Evolutionary conservation across 192 early-diverging fungal species (phyloP).

Genomic region (Thoreauomyces humboldtii): DNA sequence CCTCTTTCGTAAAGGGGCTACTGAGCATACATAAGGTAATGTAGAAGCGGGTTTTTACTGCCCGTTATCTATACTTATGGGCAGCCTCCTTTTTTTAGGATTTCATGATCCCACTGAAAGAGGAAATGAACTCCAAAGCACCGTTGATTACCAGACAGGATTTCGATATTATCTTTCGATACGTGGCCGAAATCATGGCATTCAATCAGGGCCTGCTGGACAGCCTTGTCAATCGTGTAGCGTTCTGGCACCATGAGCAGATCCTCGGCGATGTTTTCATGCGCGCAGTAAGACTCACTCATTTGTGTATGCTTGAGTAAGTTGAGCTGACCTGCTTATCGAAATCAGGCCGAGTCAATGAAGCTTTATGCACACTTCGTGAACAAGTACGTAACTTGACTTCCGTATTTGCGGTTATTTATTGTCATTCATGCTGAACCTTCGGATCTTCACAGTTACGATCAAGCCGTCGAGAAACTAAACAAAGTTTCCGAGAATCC

Average conservation of each 20-base stretch:
- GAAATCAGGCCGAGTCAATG: slow-evolving; percentile 21
- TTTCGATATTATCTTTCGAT: slow-evolving; percentile 19
- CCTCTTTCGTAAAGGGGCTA: slow-evolving; percentile 21
- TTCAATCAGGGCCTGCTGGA: slow-evolving; percentile 19
- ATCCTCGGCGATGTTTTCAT: slow-evolving; percentile 21
- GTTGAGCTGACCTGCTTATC: background rate
- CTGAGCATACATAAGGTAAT: slow-evolving; percentile 27
- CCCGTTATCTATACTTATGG: no score
- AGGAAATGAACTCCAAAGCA: slow-evolving; percentile 11
- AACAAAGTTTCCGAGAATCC: slow-evolving; percentile 11
- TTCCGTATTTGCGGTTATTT: background rate
- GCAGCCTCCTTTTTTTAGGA: no score
- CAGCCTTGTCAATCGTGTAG: slow-evolving; percentile 12
- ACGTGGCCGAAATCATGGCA: slow-evolving; percentile 17
- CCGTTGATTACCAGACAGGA: background rate
- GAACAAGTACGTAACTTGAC: slow-evolving; percentile 25
- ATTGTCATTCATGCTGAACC: background rate
- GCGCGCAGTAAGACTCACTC: slow-evolving; percentile 10
- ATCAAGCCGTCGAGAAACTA: slow-evolving; percentile 18
- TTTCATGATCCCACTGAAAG: slow-evolving; percentile 25
- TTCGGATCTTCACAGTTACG: slow-evolving; percentile 7
- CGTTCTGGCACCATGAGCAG: slow-evolving; percentile 23
- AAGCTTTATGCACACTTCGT: slow-evolving; percentile 24
- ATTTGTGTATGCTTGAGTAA: background rate
- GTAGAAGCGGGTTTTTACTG: no score